These are phyloP conservation scores for Blastocrithidia nonstop DNA, from an alignment of 208 protist genomes.

Conservation along the genomic window DNA sequence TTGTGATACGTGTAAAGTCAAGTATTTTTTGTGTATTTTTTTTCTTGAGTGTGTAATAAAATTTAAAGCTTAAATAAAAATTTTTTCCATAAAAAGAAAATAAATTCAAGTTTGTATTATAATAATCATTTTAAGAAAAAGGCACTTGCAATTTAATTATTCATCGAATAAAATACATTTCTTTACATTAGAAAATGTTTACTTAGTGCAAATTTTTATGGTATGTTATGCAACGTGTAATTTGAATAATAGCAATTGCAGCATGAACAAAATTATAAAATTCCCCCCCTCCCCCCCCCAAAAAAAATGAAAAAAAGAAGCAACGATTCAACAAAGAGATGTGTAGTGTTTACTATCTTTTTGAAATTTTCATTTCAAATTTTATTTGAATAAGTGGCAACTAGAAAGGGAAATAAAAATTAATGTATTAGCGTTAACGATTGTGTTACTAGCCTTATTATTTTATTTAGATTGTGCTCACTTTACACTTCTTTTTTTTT, in stretches of 20 bases:
- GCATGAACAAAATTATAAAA: neutral
- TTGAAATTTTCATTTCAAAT: neutral
- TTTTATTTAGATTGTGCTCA: constrained; percentile 39
- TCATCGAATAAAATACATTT: neutral
- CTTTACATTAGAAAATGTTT: neutral
- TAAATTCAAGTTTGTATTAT: neutral
- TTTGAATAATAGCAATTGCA: neutral
- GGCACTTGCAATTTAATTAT: neutral
- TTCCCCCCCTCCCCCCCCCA: neutral
- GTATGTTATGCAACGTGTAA: too few relatives aligned
- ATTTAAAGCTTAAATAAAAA: too few relatives aligned
- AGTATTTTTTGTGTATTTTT: too few relatives aligned
- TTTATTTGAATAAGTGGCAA: neutral
- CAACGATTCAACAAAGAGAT: neutral
- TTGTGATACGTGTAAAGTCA: too few relatives aligned
- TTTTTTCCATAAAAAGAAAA: too few relatives aligned
- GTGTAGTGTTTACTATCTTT: constrained; percentile 1
- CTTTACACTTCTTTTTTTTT: too few relatives aligned
- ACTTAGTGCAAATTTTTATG: too few relatives aligned
- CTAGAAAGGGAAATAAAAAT: too few relatives aligned
- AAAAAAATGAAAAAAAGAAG: neutral
- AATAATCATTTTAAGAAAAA: neutral
- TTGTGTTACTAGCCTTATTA: too few relatives aligned
- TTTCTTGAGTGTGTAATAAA: too few relatives aligned
- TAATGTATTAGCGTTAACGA: too few relatives aligned